Base-by-base conservation (phyloP, 164 flowering plant species). In the Chimonanthus salicifolius region DNA sequence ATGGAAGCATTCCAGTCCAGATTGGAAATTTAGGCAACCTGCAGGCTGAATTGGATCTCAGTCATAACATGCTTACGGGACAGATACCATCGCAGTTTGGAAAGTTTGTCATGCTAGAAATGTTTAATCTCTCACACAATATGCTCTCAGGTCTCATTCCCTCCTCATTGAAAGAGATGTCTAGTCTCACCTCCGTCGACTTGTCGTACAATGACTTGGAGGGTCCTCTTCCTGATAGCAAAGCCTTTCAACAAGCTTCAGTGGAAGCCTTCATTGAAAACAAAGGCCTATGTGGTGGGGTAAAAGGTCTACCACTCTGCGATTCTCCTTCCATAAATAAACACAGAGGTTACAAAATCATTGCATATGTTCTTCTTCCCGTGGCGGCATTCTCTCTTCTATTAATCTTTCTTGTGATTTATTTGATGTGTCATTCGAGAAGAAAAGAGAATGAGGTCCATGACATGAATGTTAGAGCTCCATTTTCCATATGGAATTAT, bases 101-200 rank as follows among this genome's bases (percentile, higher is more conserved):
- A 2, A 85, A 81, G 78, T 83, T 90, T 9, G 60, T 47, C 0
- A 18, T 65, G 7, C 67, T 89, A 62, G 86, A 84, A 70, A 77
- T 15, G n/a, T 83, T 89, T 46, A 85, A 89, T 74, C 76, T 87
- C 58, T 87, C 93, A 5, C 83, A 78, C 67, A 89, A 87, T 80
- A 49, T 74, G 54, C 82, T 89, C 45, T 83, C 89, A 0, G 93
- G 90, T 4, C 11, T 13, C 48, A 85, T 89, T 50, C 89, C 89
- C 7, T 16, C 81, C 7, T 0, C 75, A 9, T 70, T 83, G 3
- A 60, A 78, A 33, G 65, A 18, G 49, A 77, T 83, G 82, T 43
- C 33, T 18, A 81, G 85, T 73, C 69, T 87, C 0, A 16, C n/a
- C 16, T 58, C 75, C 1, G 47, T 85, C 9, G 87, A 86, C 73